Evolutionary conservation across 2,329 filamentous ascomycete genomes (phyloP).

Genomic region (Aspergillus hortae): DNA sequence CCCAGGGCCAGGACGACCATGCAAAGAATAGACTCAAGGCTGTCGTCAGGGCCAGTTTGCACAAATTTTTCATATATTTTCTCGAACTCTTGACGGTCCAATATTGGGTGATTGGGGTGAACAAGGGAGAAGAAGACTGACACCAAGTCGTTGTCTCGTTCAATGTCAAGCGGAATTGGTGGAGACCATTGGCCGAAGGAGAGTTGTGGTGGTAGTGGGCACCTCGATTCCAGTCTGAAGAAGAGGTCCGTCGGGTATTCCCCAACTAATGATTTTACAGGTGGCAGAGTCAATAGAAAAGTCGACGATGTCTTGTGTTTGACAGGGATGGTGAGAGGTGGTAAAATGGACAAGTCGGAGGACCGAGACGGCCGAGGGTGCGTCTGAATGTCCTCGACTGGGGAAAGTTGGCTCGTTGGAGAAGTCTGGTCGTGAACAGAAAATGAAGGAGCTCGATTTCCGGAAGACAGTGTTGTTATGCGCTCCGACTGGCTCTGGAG

Average conservation of each 20-base stretch:
- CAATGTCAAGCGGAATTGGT: not conserved
- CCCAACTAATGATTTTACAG: not conserved
- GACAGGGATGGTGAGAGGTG: conserved; percentile 1
- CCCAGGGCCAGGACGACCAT: not conserved
- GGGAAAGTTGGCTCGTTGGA: not conserved
- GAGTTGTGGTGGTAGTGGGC: not conserved
- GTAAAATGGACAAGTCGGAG: not conserved
- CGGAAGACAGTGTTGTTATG: not conserved
- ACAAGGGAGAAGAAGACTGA: not conserved
- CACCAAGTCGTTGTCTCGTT: not conserved
- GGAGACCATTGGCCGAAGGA: not conserved
- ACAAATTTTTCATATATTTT: not conserved
- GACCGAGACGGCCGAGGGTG: too few species aligned
- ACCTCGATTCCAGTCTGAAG: not conserved
- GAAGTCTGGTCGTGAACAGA: not conserved
- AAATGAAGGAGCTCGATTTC: not conserved
- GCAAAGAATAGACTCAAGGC: not conserved
- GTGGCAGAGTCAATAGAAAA: not conserved
- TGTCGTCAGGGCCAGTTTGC: not conserved
- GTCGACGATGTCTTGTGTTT: conserved; percentile 3
- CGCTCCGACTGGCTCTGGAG: not conserved
- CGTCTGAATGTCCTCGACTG: not conserved
- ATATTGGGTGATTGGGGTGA: conserved; percentile 1
- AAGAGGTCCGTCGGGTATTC: conserved; percentile 1
- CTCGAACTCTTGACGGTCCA: not conserved